These are phyloP conservation scores for Russula ochroleuca DNA, from an alignment of 768 basidiomycete genomes.

Conservation along the genomic window DNA sequence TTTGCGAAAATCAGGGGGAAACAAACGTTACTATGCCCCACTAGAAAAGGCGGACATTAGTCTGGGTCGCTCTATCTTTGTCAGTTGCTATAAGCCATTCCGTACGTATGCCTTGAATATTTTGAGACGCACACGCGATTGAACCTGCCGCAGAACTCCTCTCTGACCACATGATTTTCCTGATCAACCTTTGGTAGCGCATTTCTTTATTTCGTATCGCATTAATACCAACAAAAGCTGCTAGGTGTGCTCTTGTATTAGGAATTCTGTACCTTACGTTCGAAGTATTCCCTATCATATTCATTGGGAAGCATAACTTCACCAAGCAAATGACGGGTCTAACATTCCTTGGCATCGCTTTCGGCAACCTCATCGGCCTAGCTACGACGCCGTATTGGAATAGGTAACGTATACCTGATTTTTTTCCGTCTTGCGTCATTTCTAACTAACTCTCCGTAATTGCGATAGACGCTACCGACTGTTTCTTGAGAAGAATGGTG, in stretches of 20 bases:
- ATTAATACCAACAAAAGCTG: background rate
- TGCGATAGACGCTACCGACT: slow-evolving; percentile 5
- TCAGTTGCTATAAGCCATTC: slow-evolving; percentile 71
- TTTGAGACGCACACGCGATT: background rate
- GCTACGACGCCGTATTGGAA: slow-evolving; percentile 47
- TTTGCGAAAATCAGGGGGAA: slow-evolving; percentile 51
- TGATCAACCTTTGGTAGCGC: slow-evolving; percentile 64
- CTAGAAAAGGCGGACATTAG: slow-evolving; percentile 48
- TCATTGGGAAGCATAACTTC: slow-evolving; percentile 46
- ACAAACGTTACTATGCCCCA: slow-evolving; percentile 53
- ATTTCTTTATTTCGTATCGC: background rate
- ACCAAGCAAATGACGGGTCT: slow-evolving; percentile 47
- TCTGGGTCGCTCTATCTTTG: slow-evolving; percentile 45
- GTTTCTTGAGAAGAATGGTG: slow-evolving; percentile 33
- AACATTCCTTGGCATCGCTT: slow-evolving; percentile 49
- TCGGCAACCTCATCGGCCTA: slow-evolving; percentile 43
- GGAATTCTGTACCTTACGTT: slow-evolving; percentile 47
- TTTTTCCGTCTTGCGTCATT: background rate
- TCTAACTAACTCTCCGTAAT: background rate
- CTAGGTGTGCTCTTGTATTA: slow-evolving; percentile 40
- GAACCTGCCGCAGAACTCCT: slow-evolving; percentile 46
- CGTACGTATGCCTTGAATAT: slow-evolving; percentile 41
- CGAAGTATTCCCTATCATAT: slow-evolving; percentile 56
- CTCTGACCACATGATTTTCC: slow-evolving; percentile 69
- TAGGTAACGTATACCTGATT: slow-evolving; percentile 23